A percentile compares a stretch with the other conserved stretches of the same genome.
Evolutionary conservation across 2,329 filamentous ascomycete species (phyloP).

Genomic region (Aspergillus thermomutatus): DNA sequence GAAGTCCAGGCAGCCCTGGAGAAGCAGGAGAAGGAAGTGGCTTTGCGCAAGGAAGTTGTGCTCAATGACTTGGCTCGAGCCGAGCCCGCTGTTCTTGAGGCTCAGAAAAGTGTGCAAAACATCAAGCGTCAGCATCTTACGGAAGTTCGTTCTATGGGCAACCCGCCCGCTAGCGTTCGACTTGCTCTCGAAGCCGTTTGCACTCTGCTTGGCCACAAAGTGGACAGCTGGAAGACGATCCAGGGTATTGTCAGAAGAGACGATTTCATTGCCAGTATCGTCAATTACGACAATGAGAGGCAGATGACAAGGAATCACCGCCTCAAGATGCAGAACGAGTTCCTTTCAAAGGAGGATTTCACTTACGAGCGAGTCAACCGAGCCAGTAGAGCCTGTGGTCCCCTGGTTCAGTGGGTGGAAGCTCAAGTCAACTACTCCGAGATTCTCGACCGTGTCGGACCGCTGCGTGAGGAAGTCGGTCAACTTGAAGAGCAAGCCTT

Average conservation of each 20-base stretch:
- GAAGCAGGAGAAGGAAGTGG: conserved; percentile 85
- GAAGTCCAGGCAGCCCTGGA: conserved; percentile 86
- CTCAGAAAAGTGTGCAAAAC: conserved; percentile 94
- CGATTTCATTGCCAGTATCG: conserved; percentile 96
- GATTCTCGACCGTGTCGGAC: conserved; percentile 90
- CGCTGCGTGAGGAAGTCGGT: conserved; percentile 83
- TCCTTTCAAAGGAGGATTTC: conserved; percentile 88
- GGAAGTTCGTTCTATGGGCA: conserved; percentile 95
- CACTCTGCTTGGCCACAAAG: conserved; percentile 85
- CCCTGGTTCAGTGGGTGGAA: conserved; percentile 92
- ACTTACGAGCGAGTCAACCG: conserved; percentile 95
- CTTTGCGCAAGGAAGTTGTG: conserved; percentile 77
- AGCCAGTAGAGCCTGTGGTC: conserved; percentile 94
- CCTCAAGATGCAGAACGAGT: conserved; percentile 88
- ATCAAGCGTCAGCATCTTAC: conserved; percentile 97
- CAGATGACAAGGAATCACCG: conserved; percentile 85
- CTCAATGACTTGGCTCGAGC: conserved; percentile 82
- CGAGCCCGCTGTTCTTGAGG: conserved; percentile 88
- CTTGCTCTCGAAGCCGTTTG: conserved; percentile 95
- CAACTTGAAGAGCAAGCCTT: conserved; percentile 83
- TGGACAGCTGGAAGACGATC: conserved; percentile 86
- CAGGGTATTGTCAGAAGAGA: conserved; percentile 84
- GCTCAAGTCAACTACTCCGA: conserved; percentile 98
- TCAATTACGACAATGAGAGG: conserved; percentile 92
- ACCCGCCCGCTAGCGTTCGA: conserved; percentile 84